phyloP scores from a whole-genome alignment of 2,329 filamentous ascomycete species.

The Orbilia quercus region DNA sequence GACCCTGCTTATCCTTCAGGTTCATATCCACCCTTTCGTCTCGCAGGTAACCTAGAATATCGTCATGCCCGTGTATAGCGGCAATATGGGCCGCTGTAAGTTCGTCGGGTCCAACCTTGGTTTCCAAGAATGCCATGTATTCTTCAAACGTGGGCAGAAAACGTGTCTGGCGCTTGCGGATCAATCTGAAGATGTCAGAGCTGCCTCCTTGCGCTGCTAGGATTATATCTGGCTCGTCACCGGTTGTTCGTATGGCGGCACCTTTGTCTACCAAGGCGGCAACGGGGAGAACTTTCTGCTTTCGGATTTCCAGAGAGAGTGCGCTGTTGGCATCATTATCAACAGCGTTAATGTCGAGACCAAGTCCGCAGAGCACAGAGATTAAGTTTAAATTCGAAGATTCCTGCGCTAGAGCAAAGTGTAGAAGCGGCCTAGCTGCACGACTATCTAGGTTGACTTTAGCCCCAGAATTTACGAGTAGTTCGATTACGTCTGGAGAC shows the following conservation, averaged over 20 bases:
- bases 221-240: neutral
- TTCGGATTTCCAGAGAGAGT: conserved; percentile 14
- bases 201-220: neutral
- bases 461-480: conserved; percentile 1
- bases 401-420: conserved; percentile 19
- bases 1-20: neutral
- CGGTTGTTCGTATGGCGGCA: neutral
- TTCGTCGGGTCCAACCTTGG: neutral
- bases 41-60: conserved; percentile 14
- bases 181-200: conserved; percentile 1
- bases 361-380: neutral
- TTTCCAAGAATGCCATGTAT: conserved; percentile 15
- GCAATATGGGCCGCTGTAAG: conserved; percentile 18
- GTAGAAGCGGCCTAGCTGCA: conserved; percentile 13
- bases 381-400: neutral
- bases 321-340: conserved; percentile 15
- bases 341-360: conserved; percentile 21
- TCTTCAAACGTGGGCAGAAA: neutral
- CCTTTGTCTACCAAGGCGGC: conserved; percentile 7
- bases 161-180: conserved; percentile 5
- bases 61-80: conserved; percentile 1
- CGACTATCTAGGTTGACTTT: conserved; percentile 1
- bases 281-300: neutral
- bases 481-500: conserved; percentile 16
- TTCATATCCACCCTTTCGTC: conserved; percentile 18